Evolutionary conservation across 169 alveolate genomes (phyloP).

Genomic region (Eimeria praecox): DNA sequence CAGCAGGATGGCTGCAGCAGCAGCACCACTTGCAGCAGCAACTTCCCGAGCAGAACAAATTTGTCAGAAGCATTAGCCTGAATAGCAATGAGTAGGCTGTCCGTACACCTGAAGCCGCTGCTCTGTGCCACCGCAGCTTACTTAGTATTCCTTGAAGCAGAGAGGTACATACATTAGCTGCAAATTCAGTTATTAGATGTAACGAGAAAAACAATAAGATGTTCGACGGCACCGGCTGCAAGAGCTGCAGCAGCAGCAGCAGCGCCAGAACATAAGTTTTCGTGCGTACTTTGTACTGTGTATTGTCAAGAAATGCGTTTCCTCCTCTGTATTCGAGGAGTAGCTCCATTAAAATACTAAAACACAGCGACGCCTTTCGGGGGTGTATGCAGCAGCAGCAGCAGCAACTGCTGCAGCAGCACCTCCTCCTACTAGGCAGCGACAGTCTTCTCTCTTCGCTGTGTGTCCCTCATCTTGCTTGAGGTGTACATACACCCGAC

Average conservation of each 20-base stretch:
- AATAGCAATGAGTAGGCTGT: neutral
- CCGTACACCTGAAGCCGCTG: too few species aligned
- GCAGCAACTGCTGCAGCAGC: conserved; percentile 1
- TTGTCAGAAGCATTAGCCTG: neutral
- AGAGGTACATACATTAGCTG: neutral
- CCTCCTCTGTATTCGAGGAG: neutral
- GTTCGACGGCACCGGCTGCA: neutral
- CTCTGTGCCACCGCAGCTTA: neutral
- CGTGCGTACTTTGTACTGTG: neutral
- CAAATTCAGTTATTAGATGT: neutral
- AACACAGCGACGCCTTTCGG: neutral
- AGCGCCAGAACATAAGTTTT: neutral
- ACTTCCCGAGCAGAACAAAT: neutral
- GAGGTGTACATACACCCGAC: neutral
- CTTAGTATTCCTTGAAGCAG: neutral
- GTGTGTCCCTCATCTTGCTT: neutral
- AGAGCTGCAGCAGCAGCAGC: neutral
- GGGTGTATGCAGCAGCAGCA: neutral
- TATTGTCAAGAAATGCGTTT: neutral
- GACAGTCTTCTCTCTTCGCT: neutral
- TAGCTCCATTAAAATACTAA: neutral
- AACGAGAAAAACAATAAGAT: neutral
- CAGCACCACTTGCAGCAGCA: neutral
- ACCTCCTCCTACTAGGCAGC: neutral
- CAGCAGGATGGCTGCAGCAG: too few species aligned